Evolutionary conservation across 768 basidiomycete species (phyloP).

Genomic region (Tubosaeta sp.): DNA sequence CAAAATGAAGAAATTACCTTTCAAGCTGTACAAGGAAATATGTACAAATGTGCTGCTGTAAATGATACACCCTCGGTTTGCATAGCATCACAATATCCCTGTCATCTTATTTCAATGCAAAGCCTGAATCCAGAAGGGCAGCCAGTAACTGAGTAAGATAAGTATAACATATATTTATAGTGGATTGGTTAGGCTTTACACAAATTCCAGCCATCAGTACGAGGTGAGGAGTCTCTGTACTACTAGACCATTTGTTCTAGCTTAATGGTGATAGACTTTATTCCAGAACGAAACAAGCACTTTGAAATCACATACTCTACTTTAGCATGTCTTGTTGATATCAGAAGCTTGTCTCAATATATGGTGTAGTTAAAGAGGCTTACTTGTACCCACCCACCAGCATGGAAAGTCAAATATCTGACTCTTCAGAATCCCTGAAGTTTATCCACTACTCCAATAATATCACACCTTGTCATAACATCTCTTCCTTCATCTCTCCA

Average conservation of each 20-base stretch:
- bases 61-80: slow-evolving; percentile 30
- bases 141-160: slow-evolving; percentile 35
- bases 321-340: not conserved
- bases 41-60: no score
- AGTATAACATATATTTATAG: not conserved
- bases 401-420: not conserved
- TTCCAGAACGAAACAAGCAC: not conserved
- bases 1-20: no score
- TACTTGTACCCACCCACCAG: slow-evolving; percentile 4
- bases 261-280: not conserved
- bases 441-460: slow-evolving; percentile 75
- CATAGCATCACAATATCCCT: slow-evolving; percentile 42
- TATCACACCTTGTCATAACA: slow-evolving; percentile 62
- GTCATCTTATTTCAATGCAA: slow-evolving; percentile 34
- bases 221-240: no score
- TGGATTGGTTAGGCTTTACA: no score
- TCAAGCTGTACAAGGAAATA: no score
- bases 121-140: slow-evolving; percentile 38
- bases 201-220: no score
- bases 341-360: not conserved
- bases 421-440: slow-evolving; percentile 40
- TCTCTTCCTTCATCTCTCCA: slow-evolving; percentile 66
- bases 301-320: not conserved
- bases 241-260: no score
- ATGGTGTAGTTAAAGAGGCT: not conserved